Evolutionary conservation across 73 alveolate species (phyloP).

Genomic region (Paramecium sonneborni): DNA sequence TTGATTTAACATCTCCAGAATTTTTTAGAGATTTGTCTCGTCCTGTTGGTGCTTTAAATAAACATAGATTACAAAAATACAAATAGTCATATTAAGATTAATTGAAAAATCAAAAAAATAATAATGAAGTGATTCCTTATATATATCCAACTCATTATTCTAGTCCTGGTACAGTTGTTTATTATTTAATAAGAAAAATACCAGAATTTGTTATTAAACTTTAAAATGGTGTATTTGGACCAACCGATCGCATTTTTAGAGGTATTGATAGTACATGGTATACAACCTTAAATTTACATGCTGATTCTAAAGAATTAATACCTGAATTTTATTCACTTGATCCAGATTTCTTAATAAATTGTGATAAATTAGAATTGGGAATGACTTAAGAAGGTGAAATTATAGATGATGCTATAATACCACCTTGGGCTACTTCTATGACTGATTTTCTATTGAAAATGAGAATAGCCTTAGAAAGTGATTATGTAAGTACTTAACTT

Average conservation of each 20-base stretch:
- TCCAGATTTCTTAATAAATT: constrained; percentile 82
- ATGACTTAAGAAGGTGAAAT: constrained; percentile 74
- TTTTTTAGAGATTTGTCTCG: constrained; percentile 86
- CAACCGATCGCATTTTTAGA: constrained; percentile 86
- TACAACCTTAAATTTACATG: constrained; percentile 73
- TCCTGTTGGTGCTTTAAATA: constrained; percentile 80
- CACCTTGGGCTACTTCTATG: constrained; percentile 69
- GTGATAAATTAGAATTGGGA: constrained; percentile 81
- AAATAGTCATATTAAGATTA: constrained; percentile 62
- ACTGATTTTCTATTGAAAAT: constrained; percentile 88
- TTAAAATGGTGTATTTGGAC: constrained; percentile 84
- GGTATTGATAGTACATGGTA: constrained; percentile 79
- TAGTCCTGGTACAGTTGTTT: constrained; percentile 80
- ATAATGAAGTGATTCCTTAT: constrained; percentile 38
- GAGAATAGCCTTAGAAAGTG: constrained; percentile 95
- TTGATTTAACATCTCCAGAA: constrained; percentile 64
- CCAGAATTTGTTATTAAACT: constrained; percentile 90
- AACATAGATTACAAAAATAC: constrained; percentile 60
- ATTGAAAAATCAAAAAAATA: constrained; percentile 15
- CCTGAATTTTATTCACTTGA: constrained; percentile 95
- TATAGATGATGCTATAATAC: constrained; percentile 62
- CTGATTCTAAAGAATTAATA: constrained; percentile 87
- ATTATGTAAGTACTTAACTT: constrained; percentile 84
- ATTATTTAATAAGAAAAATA: constrained; percentile 83
- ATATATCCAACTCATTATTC: constrained; percentile 82